Evolutionary conservation across 495 filamentous ascomycete genomes (phyloP).

Genomic region (Penicillium paradoxum): DNA sequence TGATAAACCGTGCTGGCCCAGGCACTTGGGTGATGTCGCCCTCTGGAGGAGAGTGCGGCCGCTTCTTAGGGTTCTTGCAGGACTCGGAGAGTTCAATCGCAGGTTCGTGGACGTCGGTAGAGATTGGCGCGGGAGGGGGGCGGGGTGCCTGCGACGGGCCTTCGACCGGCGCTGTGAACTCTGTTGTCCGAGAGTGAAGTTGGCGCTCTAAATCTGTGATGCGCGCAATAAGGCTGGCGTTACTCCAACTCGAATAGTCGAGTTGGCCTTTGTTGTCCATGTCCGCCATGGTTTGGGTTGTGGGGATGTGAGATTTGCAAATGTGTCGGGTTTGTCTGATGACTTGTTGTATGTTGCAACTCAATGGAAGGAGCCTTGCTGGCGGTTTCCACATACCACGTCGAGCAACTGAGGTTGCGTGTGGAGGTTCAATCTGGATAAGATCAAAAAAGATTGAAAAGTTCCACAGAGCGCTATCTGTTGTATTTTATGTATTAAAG

Average conservation of each 20-base stretch:
- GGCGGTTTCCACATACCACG: conserved; percentile 25
- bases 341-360: background rate
- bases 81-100: conserved; percentile 16
- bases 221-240: conserved; percentile 58
- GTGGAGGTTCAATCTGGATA: background rate
- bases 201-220: conserved; percentile 61
- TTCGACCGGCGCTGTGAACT: conserved; percentile 27
- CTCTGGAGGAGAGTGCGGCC: conserved; percentile 12
- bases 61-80: conserved; percentile 17
- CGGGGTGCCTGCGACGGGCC: conserved; percentile 1
- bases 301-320: conserved; percentile 8
- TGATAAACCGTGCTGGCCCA: conserved; percentile 25
- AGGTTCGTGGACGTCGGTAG: conserved; percentile 19
- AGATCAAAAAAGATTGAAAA: conserved; percentile 1
- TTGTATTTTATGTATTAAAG: conserved; percentile 6
- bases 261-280: conserved; percentile 12
- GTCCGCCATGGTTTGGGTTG: conserved; percentile 14
- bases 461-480: background rate
- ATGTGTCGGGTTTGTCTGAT: conserved; percentile 10
- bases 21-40: conserved; percentile 27
- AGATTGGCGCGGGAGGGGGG: conserved; percentile 7
- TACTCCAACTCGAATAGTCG: conserved; percentile 60
- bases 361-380: conserved; percentile 7
- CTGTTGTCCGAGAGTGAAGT: conserved; percentile 44
- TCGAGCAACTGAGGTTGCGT: conserved; percentile 4